These are phyloP conservation scores for Pontederia crassipes DNA, from an alignment of 176 grass and related monocot species.

Conservation along the genomic window DNA sequence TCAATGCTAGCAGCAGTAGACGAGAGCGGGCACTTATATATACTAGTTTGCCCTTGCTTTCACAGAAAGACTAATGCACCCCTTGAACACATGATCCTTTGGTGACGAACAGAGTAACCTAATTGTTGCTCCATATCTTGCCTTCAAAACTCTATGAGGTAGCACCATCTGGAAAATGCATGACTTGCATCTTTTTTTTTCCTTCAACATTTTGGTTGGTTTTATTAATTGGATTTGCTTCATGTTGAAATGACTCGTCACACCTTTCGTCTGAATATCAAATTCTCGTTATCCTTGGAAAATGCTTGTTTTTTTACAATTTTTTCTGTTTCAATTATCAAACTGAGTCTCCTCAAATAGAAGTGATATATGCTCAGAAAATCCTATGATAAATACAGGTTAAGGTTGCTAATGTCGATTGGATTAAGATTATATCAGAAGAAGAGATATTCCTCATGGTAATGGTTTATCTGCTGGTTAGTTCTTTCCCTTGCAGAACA, in stretches of 20 bases:
- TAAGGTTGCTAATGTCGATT: conserved; percentile 83
- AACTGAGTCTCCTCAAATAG: too few species aligned
- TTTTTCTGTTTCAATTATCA: too few species aligned
- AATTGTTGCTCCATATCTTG: neutral
- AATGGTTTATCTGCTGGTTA: conserved; percentile 16
- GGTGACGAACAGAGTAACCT: too few species aligned
- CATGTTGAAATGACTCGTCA: too few species aligned
- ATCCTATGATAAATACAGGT: conserved; percentile 29
- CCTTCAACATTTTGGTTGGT: neutral
- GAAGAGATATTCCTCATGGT: conserved; percentile 88
- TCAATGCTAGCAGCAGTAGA: too few species aligned
- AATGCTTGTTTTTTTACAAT: too few species aligned
- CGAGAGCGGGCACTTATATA: too few species aligned
- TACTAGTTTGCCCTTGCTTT: neutral
- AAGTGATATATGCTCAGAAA: neutral
- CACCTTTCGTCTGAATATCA: too few species aligned
- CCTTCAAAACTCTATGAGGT: neutral
- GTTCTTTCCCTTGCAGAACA: conserved; percentile 17
- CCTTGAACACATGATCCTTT: too few species aligned
- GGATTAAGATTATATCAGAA: conserved; percentile 77
- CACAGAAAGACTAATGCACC: too few species aligned
- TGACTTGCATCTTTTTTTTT: neutral
- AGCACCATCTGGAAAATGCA: neutral
- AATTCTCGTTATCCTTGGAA: too few species aligned
- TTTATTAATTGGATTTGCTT: too few species aligned